Conservation (phyloP, 768 basidiomycete genomes). For the Clitopilus passeckerianus region DNA sequence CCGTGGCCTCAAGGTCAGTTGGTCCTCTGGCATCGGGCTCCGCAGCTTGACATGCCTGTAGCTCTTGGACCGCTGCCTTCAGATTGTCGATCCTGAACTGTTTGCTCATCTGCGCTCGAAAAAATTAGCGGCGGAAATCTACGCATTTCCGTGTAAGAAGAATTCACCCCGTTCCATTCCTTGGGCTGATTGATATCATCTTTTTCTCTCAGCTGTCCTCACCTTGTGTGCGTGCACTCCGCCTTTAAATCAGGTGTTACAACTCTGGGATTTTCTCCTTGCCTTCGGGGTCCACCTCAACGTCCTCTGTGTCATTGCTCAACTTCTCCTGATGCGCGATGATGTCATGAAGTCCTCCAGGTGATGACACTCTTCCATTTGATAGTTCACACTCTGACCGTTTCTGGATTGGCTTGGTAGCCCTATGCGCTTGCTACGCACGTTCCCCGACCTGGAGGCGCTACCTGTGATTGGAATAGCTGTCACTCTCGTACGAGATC, state of each 20-base stretch:
- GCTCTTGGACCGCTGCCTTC: slow-evolving; percentile 90
- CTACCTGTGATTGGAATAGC: slow-evolving; percentile 87
- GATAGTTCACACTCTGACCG: neutral
- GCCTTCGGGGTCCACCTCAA: slow-evolving; percentile 97
- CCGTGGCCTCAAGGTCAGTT: slow-evolving; percentile 79
- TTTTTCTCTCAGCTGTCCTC: slow-evolving; percentile 61
- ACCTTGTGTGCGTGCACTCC: slow-evolving; percentile 97
- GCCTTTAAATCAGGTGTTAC: slow-evolving; percentile 90
- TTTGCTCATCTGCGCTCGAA: slow-evolving; percentile 80
- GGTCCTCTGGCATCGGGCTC: neutral
- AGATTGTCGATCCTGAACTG: slow-evolving; percentile 86
- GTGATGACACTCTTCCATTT: slow-evolving; percentile 34
- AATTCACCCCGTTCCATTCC: neutral
- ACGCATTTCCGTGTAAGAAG: slow-evolving; percentile 90
- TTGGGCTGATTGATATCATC: slow-evolving; percentile 2
- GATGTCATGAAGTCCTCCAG: slow-evolving; percentile 86
- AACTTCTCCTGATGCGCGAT: slow-evolving; percentile 83
- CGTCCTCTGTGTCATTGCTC: slow-evolving; percentile 95
- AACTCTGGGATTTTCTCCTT: slow-evolving; percentile 95
- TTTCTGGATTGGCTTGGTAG: slow-evolving; percentile 30
- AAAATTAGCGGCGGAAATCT: slow-evolving; percentile 92
- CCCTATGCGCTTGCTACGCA: slow-evolving; percentile 92
- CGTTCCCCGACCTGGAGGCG: slow-evolving; percentile 89
- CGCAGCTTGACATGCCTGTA: slow-evolving; percentile 21
- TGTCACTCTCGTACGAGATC: slow-evolving; percentile 88